Base-by-base conservation (phyloP, 805 yeast species). In the Blastobotrys chiropterorum region DNA sequence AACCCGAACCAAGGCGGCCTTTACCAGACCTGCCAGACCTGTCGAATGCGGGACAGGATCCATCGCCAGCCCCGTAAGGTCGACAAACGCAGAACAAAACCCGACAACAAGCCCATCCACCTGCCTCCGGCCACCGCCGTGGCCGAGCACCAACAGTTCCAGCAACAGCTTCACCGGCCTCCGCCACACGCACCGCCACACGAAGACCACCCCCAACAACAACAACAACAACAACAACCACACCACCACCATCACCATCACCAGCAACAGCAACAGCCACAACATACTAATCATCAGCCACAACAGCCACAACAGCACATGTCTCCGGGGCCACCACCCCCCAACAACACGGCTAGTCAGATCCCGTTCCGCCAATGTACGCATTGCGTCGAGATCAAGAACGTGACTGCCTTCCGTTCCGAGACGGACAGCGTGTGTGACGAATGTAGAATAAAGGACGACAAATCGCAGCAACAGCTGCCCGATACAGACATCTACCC, bases 251-350 rank as follows among this genome's bases (percentile, higher is more conserved):
- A 26, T 11, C 34, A 26, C 11, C 34, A 26, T 6, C 34, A 26
- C 8, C 34, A 26, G 44, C 49, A 14, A 42, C 48, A 48, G 39
- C 44, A 42, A 39, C 39, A 38, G 49, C 41, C 39, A 46, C 31
- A 41, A 13, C 51, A 48, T 16, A 47, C 34, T 6, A 5, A 48
- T 21, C 49, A 49, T 44, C 46, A 49, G 38, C 47, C 40, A 13
- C 40, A 48, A 46, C 46, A 51, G 62, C 19, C 54, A 50, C 31
- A 62, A 59, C 38, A 62, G 79, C 73, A 43, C 59, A 60, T 45
- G 61, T 54, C 46, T n/a, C n/a, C n/a, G n/a, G n/a, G n/a, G n/a
- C n/a, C n/a, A 55, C 58, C 41, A 46, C 44, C 42, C 46, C 43
- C 19, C 34, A 31, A 44, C 47, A 41, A 67, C 64, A 46, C 61